A percentile compares a stretch with the other conserved stretches of the same genome.
phyloP scores from a whole-genome alignment of 345 rosid genomes.

The Salix koriyanagi region DNA sequence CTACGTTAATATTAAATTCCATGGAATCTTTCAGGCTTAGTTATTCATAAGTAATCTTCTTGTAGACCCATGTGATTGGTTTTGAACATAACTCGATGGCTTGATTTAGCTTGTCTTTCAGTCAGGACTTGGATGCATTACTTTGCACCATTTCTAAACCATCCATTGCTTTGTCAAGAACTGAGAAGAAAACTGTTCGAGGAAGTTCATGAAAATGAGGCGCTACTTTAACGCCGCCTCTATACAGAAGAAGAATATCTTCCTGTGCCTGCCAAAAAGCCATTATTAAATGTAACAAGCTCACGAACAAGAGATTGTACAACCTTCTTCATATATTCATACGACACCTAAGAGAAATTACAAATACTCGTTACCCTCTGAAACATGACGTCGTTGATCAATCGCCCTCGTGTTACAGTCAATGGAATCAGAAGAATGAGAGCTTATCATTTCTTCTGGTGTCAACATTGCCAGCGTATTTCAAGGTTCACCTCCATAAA shows the following conservation, averaged over 20 bases:
- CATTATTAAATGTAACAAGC: too few relatives aligned
- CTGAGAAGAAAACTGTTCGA: conserved; percentile 4
- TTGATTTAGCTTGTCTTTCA: neutral
- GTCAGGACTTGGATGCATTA: neutral
- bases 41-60: too few relatives aligned
- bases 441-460: conserved; percentile 65
- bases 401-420: conserved; percentile 45
- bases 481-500: conserved; percentile 39
- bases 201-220: neutral
- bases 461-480: conserved; percentile 52
- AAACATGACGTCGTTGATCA: conserved; percentile 27
- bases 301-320: too few relatives aligned
- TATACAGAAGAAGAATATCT: too few relatives aligned
- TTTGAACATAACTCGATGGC: too few relatives aligned
- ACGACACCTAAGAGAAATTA: too few relatives aligned
- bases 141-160: conserved; percentile 1
- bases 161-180: conserved; percentile 26
- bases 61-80: too few relatives aligned
- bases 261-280: too few relatives aligned
- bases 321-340: too few relatives aligned
- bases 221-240: neutral
- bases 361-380: too few relatives aligned
- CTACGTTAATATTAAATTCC: too few relatives aligned
- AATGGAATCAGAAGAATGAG: conserved; percentile 57
- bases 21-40: too few relatives aligned